Percentiles rank a stretch among this genome's conserved stretches.
phyloP scores from a whole-genome alignment of 2,329 filamentous ascomycete genomes.

The Beauveria bassiana region DNA sequence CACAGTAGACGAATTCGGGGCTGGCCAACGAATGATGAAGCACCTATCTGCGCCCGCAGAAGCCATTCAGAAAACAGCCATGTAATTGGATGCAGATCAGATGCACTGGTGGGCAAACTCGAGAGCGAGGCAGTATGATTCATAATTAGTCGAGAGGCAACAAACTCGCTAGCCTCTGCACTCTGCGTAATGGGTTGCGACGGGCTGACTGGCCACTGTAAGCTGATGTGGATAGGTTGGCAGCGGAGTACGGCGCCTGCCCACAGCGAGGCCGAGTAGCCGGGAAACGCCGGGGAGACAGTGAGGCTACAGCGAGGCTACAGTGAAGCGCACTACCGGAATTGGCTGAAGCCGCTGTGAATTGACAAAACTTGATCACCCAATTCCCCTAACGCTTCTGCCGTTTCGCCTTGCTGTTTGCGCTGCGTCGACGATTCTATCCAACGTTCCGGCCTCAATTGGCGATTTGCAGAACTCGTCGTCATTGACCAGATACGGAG shows the following conservation, averaged over 20 bases:
- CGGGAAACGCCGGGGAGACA: constrained; percentile 11
- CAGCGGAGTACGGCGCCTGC: constrained; percentile 6
- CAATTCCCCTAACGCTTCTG: not conserved
- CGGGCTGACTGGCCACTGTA: constrained; percentile 2
- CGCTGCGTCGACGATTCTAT: not conserved
- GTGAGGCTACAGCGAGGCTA: not conserved
- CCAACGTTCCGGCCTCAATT: not conserved
- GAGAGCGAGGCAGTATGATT: constrained; percentile 6
- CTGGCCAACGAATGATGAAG: too few relatives aligned
- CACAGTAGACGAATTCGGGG: too few relatives aligned
- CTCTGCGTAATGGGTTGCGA: not conserved
- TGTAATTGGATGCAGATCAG: not conserved
- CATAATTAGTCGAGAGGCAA: constrained; percentile 7
- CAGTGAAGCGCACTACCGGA: not conserved
- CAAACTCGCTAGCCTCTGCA: constrained; percentile 1
- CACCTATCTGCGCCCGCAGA: not conserved
- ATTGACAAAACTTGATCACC: not conserved
- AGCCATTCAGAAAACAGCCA: not conserved
- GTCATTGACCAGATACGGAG: not conserved
- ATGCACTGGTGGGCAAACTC: not conserved
- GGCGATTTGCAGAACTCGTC: not conserved
- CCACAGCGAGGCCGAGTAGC: not conserved
- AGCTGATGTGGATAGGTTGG: constrained; percentile 3
- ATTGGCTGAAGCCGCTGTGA: not conserved
- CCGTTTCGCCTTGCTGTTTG: not conserved